Evolutionary conservation across 2,329 filamentous ascomycete species (phyloP).

Genomic region (Cladosporium sphaerospermum): DNA sequence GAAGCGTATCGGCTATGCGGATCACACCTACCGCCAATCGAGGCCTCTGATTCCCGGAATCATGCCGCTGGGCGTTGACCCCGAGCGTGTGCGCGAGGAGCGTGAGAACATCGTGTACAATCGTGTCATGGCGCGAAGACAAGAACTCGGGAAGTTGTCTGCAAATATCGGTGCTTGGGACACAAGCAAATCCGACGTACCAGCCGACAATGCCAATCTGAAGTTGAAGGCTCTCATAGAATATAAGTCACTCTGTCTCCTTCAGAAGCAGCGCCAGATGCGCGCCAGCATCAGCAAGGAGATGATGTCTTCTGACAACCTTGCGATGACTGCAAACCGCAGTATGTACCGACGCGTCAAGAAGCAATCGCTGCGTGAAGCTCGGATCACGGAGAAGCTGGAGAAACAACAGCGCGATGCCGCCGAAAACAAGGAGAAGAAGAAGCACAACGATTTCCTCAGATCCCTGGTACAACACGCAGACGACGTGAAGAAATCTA

Average conservation of each 20-base stretch:
- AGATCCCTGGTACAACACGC: conserved; percentile 79
- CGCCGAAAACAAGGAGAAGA: conserved; percentile 92
- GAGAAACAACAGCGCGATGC: conserved; percentile 98
- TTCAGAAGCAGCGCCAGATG: conserved; percentile 79
- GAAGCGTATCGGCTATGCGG: conserved; percentile 64
- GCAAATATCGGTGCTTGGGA: conserved; percentile 88
- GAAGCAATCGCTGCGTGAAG: conserved; percentile 93
- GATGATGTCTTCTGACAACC: conserved; percentile 92
- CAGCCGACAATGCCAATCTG: conserved; percentile 68
- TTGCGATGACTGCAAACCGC: conserved; percentile 94
- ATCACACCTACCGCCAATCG: conserved; percentile 69
- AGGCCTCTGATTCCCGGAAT: conserved; percentile 79
- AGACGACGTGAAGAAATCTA: conserved; percentile 66
- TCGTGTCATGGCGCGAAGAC: conserved; percentile 75
- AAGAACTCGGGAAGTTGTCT: conserved; percentile 75
- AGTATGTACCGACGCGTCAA: conserved; percentile 88
- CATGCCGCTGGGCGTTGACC: conserved; percentile 81
- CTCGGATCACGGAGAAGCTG: conserved; percentile 94
- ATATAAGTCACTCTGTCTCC: conserved; percentile 83
- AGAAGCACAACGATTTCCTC: conserved; percentile 91
- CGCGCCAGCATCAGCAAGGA: conserved; percentile 82
- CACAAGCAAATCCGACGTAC: conserved; percentile 59
- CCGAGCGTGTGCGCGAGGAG: conserved; percentile 78
- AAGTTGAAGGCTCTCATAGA: conserved; percentile 91
- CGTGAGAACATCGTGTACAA: conserved; percentile 86